Conservation (phyloP, 2,329 filamentous ascomycete species). For the Arthrobotrys pseudoclavata region DNA sequence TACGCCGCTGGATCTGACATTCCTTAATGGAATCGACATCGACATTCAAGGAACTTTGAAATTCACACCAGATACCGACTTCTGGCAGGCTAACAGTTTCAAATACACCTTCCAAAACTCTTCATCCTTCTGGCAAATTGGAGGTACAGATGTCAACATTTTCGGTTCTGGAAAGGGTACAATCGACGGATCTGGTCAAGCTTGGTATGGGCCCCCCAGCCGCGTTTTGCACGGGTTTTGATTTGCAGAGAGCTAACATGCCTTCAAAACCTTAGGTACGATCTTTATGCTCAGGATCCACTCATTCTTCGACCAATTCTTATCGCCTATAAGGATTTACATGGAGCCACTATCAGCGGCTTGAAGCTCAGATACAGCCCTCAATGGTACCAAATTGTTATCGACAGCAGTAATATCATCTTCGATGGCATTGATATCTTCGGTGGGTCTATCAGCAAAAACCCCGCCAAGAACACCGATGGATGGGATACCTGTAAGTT, state of each 20-base stretch:
- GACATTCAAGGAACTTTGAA: slow-evolving; percentile 66
- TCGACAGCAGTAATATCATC: slow-evolving; percentile 75
- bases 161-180: slow-evolving; percentile 73
- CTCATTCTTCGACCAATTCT: slow-evolving; percentile 74
- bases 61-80: slow-evolving; percentile 77
- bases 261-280: slow-evolving; percentile 67
- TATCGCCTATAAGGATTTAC: slow-evolving; percentile 72
- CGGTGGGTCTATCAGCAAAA: slow-evolving; percentile 70
- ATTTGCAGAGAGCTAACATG: not conserved
- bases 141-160: slow-evolving; percentile 76
- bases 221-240: not conserved
- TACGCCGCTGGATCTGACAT: slow-evolving; percentile 76
- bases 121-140: slow-evolving; percentile 77
- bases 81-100: slow-evolving; percentile 77
- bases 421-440: slow-evolving; percentile 75
- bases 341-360: slow-evolving; percentile 73
- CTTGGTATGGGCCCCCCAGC: slow-evolving; percentile 67
- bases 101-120: slow-evolving; percentile 76
- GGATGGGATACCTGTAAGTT: slow-evolving; percentile 72
- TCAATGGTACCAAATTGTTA: slow-evolving; percentile 76
- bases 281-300: slow-evolving; percentile 72
- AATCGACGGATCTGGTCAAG: slow-evolving; percentile 75
- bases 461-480: slow-evolving; percentile 76
- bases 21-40: slow-evolving; percentile 75
- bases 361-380: slow-evolving; percentile 74